These are phyloP conservation scores for Cytospora chrysosperma DNA, from an alignment of 2,329 filamentous ascomycete genomes.

Conservation along the genomic window DNA sequence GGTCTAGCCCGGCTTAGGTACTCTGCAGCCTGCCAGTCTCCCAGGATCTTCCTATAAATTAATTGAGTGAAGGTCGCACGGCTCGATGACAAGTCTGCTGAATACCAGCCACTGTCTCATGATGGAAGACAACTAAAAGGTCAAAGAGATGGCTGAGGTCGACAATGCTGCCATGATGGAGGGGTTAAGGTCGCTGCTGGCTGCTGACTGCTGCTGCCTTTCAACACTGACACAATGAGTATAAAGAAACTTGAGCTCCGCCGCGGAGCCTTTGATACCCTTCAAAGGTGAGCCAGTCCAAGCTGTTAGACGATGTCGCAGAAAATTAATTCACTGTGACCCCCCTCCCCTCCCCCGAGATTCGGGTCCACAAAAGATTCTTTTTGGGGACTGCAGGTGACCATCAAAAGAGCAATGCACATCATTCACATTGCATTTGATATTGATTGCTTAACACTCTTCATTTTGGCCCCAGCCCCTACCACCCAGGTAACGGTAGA, in stretches of 20 bases:
- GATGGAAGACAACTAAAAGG: not conserved
- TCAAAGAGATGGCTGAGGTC: not conserved
- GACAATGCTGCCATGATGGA: not conserved
- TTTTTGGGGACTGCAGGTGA: not conserved
- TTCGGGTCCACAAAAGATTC: not conserved
- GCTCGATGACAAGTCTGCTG: constrained; percentile 12
- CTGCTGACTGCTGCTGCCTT: not conserved
- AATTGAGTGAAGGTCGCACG: constrained; percentile 9
- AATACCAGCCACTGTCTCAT: constrained; percentile 1
- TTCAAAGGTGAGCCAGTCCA: not conserved
- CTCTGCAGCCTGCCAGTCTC: not conserved
- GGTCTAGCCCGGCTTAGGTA: constrained; percentile 7
- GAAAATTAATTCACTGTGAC: not conserved
- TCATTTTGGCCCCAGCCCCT: not conserved
- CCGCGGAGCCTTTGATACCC: not conserved
- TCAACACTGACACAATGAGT: not conserved
- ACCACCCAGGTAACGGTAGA: too few relatives aligned
- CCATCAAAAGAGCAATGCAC: not conserved
- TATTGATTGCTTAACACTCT: not conserved
- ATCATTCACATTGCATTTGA: not conserved
- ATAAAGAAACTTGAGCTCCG: not conserved
- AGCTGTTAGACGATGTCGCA: not conserved
- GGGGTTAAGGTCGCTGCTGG: not conserved
- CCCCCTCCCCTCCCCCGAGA: too few relatives aligned
- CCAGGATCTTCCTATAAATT: constrained; percentile 5